Percentiles rank a stretch among this genome's conserved stretches.
Conservation (phyloP, 2,329 filamentous ascomycete species). For the Exserohilum rostratum region DNA sequence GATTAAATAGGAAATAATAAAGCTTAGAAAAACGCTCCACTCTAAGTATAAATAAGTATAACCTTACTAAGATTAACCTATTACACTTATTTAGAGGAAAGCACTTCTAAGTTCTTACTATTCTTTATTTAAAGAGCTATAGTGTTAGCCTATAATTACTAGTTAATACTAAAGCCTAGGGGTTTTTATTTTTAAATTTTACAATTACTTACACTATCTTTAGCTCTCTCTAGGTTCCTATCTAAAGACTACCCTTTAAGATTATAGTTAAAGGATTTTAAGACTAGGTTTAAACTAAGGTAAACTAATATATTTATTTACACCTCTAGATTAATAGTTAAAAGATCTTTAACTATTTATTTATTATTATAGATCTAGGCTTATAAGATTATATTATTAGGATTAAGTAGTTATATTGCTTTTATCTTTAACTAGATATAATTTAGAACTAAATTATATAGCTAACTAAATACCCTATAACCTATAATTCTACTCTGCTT, state of each 20-base stretch:
- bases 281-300: not conserved
- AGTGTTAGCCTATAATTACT: not conserved
- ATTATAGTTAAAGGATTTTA: not conserved
- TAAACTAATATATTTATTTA: not conserved
- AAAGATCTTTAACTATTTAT: not conserved
- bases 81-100: slow-evolving; percentile 2
- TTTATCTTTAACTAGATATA: not conserved
- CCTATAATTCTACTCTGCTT: too few species aligned
- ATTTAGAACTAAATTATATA: too few species aligned
- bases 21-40: not conserved
- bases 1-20: not conserved
- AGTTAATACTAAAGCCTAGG: not conserved
- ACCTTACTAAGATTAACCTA: not conserved
- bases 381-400: not conserved
- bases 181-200: not conserved
- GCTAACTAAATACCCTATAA: too few species aligned
- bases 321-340: not conserved
- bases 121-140: not conserved
- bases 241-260: not conserved
- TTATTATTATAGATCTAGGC: not conserved
- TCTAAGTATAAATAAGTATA: not conserved
- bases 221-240: not conserved
- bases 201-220: not conserved
- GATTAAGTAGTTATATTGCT: not conserved
- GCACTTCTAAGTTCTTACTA: not conserved